Percentiles rank a stretch among this genome's conserved stretches.
Evolutionary conservation across 1,284 basidiomycete species (phyloP).

Genomic region (Cryptococcus depauperatus): DNA sequence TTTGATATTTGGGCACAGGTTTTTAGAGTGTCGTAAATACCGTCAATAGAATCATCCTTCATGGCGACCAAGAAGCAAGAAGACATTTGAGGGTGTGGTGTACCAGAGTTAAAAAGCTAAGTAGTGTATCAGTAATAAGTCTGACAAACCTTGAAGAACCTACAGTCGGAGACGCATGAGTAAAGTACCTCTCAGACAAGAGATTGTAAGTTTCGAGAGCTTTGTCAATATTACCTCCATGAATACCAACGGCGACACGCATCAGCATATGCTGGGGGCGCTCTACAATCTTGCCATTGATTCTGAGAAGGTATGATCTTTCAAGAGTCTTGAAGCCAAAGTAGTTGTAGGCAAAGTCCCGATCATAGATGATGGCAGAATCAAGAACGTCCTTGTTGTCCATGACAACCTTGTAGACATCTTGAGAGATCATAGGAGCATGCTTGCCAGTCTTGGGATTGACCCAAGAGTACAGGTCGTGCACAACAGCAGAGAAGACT

Average conservation of each 20-base stretch:
- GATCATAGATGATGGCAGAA: conserved; percentile 93
- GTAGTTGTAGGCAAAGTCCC: conserved; percentile 95
- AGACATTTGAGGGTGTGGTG: conserved; percentile 87
- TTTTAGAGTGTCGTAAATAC: conserved; percentile 98
- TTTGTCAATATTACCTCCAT: conserved; percentile 80
- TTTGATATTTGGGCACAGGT: conserved; percentile 99
- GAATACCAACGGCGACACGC: conserved; percentile 98
- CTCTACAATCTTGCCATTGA: conserved; percentile 92
- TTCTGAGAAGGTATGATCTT: conserved; percentile 90
- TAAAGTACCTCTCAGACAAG: conserved; percentile 96
- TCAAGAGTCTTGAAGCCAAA: conserved; percentile 99
- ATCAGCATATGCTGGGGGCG: conserved; percentile 99
- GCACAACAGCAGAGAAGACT: conserved; percentile 84
- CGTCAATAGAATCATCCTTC: conserved; percentile 99
- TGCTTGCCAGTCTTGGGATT: conserved; percentile 90
- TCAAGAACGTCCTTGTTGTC: conserved; percentile 78
- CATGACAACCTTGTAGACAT: conserved; percentile 75
- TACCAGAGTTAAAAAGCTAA: conserved; percentile 90
- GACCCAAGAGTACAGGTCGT: conserved; percentile 86
- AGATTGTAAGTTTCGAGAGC: conserved; percentile 88
- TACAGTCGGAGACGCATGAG: conserved; percentile 87
- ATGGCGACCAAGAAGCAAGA: conserved; percentile 98
- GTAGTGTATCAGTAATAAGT: not conserved
- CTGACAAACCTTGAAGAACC: conserved; percentile 6
- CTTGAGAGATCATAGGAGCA: conserved; percentile 86